Evolutionary conservation across 495 filamentous ascomycete genomes (phyloP), one percentile per base, ranked within the genome.

Genomic region (Neurospora africana): DNA sequence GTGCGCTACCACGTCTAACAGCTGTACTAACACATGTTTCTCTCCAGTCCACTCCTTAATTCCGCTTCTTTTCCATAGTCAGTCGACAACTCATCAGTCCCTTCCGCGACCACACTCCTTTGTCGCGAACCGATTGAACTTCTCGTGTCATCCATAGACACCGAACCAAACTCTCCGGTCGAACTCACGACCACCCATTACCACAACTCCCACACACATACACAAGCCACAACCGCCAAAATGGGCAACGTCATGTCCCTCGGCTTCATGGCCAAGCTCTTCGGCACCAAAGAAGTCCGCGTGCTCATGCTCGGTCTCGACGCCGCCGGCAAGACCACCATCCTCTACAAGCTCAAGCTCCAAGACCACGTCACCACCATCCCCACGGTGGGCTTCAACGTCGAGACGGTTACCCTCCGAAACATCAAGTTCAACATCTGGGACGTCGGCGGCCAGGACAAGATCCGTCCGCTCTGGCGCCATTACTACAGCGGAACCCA

Each of bases 341-440:
- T 99, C 79, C 90, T 99, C n/a, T 99, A 99, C 88, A 97, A 97
- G 87, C 88, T 99, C 80, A 98, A 98, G 87, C 89, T 98, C 74
- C 93, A 97, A 80, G 94, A 97, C 82, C 92, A 96, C 76, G 94
- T 99, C 76, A 98, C 96, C 68, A 98, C 96, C n/a, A 98, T 99
- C 76, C 95, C 95, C 35, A 98, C 95, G 38, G 95, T 98, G 77
- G 96, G 95, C 71, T 99, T 99, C 86, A 99, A 99, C 85, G 95
- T 99, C 79, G 95, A 99, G 85, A 97, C 93, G n/a, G 93, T 99
- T 72, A 96, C 93, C 69, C 97, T 97, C 84, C 97, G 97, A 86
- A 99, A 99, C 79, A 93, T 97, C 80, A 97, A 98, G 81, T 99
- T 99, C 87, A 98, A 97, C 77, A 94, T 99, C 71, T 99, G 95